Evolutionary conservation across 495 filamentous ascomycete species (phyloP).

Genomic region (Penicillium crystallinum): DNA sequence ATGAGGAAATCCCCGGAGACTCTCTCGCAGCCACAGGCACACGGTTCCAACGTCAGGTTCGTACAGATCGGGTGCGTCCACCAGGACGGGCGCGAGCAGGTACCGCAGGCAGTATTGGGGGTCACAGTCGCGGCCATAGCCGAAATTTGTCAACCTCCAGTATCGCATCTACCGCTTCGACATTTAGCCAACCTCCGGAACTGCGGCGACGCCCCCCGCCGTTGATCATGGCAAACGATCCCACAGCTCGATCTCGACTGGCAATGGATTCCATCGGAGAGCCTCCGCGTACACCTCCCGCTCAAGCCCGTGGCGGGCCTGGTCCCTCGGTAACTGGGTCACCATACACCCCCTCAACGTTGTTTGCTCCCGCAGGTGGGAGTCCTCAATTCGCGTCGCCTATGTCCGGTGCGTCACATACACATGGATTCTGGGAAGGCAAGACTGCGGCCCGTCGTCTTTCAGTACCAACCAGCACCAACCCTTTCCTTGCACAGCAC

Average conservation of each 20-base stretch:
- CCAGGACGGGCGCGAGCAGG: constrained; percentile 67
- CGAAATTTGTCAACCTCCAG: constrained; percentile 83
- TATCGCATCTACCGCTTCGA: constrained; percentile 70
- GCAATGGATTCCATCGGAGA: constrained; percentile 56
- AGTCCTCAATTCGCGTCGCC: constrained; percentile 76
- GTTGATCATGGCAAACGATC: constrained; percentile 76
- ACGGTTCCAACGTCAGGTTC: constrained; percentile 87
- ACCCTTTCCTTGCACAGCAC: constrained; percentile 68
- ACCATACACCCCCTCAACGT: constrained; percentile 46
- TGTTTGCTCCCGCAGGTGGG: constrained; percentile 67
- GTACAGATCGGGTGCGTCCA: constrained; percentile 76
- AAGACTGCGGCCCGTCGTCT: constrained; percentile 68
- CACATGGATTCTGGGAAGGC: constrained; percentile 65
- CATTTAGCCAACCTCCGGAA: constrained; percentile 56
- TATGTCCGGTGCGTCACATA: constrained; percentile 57
- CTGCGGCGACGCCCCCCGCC: constrained; percentile 70
- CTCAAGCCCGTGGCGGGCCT: constrained; percentile 37
- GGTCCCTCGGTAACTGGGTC: constrained; percentile 63
- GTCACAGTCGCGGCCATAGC: constrained; percentile 69
- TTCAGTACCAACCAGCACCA: constrained; percentile 71
- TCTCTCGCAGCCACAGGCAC: constrained; percentile 93
- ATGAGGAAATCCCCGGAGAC: constrained; percentile 91
- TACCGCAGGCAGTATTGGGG: constrained; percentile 62
- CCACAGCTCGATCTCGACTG: constrained; percentile 48
- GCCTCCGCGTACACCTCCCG: constrained; percentile 46